These are phyloP conservation scores for Phytopythium helicoides DNA, from an alignment of 352 stramenopile species.

Conservation along the genomic window DNA sequence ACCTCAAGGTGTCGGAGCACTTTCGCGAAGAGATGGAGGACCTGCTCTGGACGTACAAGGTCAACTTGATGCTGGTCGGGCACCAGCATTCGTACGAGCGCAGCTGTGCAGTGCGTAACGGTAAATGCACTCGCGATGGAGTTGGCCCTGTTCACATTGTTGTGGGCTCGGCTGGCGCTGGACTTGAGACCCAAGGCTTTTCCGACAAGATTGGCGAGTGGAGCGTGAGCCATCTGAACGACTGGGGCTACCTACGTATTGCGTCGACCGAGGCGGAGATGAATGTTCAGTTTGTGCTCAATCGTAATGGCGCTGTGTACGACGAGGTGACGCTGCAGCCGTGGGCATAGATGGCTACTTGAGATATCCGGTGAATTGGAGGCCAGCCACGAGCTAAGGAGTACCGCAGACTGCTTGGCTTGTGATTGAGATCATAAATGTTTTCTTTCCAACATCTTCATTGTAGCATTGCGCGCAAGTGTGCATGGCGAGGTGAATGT, in stretches of 20 bases:
- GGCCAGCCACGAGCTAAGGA: too few species aligned
- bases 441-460: too few species aligned
- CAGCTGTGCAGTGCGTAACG: constrained; percentile 77
- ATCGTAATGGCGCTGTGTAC: constrained; percentile 77
- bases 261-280: constrained; percentile 62
- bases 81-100: constrained; percentile 93
- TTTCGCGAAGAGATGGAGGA: constrained; percentile 91
- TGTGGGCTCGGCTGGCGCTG: constrained; percentile 80
- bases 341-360: constrained; percentile 29
- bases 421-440: too few species aligned
- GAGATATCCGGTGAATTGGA: too few species aligned
- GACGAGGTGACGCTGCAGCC: constrained; percentile 64
- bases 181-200: constrained; percentile 62
- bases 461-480: too few species aligned
- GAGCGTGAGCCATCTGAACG: constrained; percentile 77
- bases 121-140: constrained; percentile 67
- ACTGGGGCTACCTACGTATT: constrained; percentile 75
- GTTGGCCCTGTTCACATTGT: constrained; percentile 86
- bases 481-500: too few species aligned
- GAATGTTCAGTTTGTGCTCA: constrained; percentile 76
- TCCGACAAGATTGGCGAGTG: constrained; percentile 67
- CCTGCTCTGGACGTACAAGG: constrained; percentile 82
- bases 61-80: constrained; percentile 90
- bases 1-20: constrained; percentile 66
- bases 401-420: too few species aligned